A percentile compares a stretch with the other conserved stretches of the same genome.
These are phyloP conservation scores for Wickerhamiella parazyma DNA, from an alignment of 805 yeast species.

Conservation along the genomic window DNA sequence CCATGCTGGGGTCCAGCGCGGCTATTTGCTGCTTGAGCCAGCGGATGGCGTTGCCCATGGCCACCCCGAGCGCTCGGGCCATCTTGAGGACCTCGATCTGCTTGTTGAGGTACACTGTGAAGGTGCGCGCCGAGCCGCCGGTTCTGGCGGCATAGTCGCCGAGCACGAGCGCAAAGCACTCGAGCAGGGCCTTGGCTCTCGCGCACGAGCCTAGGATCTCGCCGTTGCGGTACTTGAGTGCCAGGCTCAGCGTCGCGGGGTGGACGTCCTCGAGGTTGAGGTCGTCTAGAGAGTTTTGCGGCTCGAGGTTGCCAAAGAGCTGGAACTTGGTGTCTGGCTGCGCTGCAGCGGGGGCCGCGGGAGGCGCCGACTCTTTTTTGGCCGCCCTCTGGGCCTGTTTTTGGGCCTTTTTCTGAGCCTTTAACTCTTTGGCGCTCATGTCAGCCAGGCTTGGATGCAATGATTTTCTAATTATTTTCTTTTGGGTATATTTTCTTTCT, in stretches of 20 bases:
- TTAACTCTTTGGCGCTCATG: constrained; percentile 61
- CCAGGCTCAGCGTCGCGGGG: constrained; percentile 66
- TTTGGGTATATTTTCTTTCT: too few species aligned
- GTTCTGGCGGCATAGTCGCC: constrained; percentile 71
- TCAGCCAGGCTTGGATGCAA: too few species aligned
- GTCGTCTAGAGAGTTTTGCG: constrained; percentile 16
- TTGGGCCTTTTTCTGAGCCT: constrained; percentile 75
- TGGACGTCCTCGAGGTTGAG: constrained; percentile 59
- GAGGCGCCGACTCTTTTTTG: constrained; percentile 49
- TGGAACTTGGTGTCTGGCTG: constrained; percentile 12
- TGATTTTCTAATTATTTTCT: too few species aligned
- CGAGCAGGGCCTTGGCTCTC: constrained; percentile 72
- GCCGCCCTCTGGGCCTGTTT: constrained; percentile 92
- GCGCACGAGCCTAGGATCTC: constrained; percentile 81
- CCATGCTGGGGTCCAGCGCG: constrained; percentile 56
- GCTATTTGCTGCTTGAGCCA: constrained; percentile 95
- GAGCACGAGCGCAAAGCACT: constrained; percentile 70
- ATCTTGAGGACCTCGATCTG: constrained; percentile 87
- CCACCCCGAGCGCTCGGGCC: constrained; percentile 78
- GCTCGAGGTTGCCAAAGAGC: constrained; percentile 29
- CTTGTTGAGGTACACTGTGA: constrained; percentile 74
- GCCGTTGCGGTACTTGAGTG: constrained; percentile 70
- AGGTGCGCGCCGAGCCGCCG: constrained; percentile 72
- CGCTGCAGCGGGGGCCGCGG: constrained; percentile 10
- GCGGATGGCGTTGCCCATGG: constrained; percentile 96